Conservation (phyloP, 2,329 filamentous ascomycete genomes). For the Trichoderma simmonsii region DNA sequence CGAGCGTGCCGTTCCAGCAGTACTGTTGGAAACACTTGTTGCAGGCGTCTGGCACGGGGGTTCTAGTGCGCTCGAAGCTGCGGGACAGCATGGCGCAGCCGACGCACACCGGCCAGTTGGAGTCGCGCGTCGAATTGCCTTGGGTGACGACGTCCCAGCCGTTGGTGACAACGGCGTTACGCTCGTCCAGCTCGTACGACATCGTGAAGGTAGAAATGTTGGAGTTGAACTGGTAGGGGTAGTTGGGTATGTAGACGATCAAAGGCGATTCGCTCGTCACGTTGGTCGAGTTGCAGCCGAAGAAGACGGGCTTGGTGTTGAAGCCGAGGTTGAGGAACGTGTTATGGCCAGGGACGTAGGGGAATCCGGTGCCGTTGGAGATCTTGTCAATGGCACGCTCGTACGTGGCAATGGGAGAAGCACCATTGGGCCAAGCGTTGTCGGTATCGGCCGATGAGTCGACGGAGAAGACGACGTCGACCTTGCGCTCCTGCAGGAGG, state of each 20-base stretch:
- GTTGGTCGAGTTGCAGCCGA: conserved; percentile 58
- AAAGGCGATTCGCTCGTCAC: conserved; percentile 59
- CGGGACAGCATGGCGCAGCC: conserved; percentile 82
- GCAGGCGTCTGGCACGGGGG: conserved; percentile 68
- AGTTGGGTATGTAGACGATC: conserved; percentile 77
- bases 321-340: conserved; percentile 58
- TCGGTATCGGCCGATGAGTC: conserved; percentile 62
- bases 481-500: conserved; percentile 44
- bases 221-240: conserved; percentile 71
- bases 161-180: conserved; percentile 80
- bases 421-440: conserved; percentile 58
- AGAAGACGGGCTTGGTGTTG: conserved; percentile 60
- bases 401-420: conserved; percentile 56
- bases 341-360: conserved; percentile 51
- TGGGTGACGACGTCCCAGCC: conserved; percentile 81
- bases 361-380: conserved; percentile 55
- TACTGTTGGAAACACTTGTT: conserved; percentile 72
- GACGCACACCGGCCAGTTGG: conserved; percentile 77
- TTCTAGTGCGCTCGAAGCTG: conserved; percentile 68
- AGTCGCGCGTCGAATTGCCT: conserved; percentile 73
- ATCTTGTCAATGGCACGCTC: conserved; percentile 48
- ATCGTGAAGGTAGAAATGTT: conserved; percentile 78
- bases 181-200: conserved; percentile 60
- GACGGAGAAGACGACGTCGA: conserved; percentile 63
- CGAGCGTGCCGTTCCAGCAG: conserved; percentile 85